These are phyloP conservation scores for Volvox carteri DNA, from an alignment of 163 green algal species.

Conservation along the genomic window DNA sequence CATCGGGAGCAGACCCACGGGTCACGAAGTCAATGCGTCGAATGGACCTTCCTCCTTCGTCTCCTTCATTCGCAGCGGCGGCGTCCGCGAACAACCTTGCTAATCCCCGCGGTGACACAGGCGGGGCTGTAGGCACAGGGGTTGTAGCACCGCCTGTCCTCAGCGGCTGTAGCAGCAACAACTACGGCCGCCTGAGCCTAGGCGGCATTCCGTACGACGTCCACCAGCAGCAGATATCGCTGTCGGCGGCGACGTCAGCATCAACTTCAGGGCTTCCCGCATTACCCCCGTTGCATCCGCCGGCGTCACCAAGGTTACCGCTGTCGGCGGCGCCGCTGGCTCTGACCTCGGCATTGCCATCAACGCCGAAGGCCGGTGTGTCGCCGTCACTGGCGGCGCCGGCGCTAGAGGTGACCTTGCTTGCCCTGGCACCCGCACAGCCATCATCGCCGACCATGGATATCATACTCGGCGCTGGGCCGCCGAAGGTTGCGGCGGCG, in stretches of 20 bases:
- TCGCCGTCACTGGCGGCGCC: background rate
- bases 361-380: background rate
- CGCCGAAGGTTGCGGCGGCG: background rate
- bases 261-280: background rate
- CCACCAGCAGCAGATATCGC: background rate
- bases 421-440: background rate
- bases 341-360: background rate
- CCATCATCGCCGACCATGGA: background rate
- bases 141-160: background rate
- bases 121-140: background rate
- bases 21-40: background rate
- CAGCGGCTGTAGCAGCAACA: background rate
- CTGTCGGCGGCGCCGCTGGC: background rate
- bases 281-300: background rate
- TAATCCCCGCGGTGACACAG: background rate
- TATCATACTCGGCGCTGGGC: background rate
- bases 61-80: no score
- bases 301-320: background rate
- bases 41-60: no score
- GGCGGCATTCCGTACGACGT: background rate
- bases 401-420: background rate
- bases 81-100: no score
- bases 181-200: background rate
- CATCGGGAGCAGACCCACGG: background rate
- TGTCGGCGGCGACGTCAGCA: background rate